Evolutionary conservation across 192 early-diverging fungal genomes (phyloP).

Genomic region (Neocallimastix lanati): DNA sequence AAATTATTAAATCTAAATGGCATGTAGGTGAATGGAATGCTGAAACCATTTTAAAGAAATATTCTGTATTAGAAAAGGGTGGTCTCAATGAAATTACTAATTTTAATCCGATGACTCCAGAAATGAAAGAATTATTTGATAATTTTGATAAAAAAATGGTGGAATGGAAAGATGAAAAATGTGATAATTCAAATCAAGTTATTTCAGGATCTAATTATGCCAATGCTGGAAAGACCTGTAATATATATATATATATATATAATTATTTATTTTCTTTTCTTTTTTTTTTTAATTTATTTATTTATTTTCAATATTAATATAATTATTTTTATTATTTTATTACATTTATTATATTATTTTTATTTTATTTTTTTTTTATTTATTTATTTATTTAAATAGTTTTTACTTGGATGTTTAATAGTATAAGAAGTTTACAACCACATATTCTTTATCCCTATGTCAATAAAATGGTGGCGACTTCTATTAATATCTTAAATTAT

Average conservation of each 20-base stretch:
- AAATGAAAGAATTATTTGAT: slow-evolving; percentile 8
- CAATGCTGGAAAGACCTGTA: slow-evolving; percentile 59
- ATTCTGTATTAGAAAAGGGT: background rate
- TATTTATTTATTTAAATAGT: too few species aligned
- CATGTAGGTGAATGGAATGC: slow-evolving; percentile 16
- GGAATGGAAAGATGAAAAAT: slow-evolving; percentile 12
- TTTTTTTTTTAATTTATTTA: too few species aligned
- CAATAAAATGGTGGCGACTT: background rate
- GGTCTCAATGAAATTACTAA: background rate
- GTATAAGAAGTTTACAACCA: background rate
- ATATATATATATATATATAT: too few species aligned
- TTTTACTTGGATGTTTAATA: background rate
- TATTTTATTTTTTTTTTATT: too few species aligned
- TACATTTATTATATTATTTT: too few species aligned
- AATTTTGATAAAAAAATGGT: slow-evolving; percentile 10
- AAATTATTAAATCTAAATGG: slow-evolving; percentile 36
- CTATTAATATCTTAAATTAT: background rate
- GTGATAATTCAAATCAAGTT: slow-evolving; percentile 13
- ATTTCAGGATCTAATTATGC: slow-evolving; percentile 34
- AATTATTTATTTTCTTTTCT: too few species aligned
- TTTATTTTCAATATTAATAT: too few species aligned
- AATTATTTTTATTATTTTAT: too few species aligned
- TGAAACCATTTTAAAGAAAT: slow-evolving; percentile 5
- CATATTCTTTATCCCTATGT: background rate
- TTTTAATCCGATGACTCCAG: background rate